Conservation (phyloP, 176 grass and related monocot species). For the Triticum monococcum region DNA sequence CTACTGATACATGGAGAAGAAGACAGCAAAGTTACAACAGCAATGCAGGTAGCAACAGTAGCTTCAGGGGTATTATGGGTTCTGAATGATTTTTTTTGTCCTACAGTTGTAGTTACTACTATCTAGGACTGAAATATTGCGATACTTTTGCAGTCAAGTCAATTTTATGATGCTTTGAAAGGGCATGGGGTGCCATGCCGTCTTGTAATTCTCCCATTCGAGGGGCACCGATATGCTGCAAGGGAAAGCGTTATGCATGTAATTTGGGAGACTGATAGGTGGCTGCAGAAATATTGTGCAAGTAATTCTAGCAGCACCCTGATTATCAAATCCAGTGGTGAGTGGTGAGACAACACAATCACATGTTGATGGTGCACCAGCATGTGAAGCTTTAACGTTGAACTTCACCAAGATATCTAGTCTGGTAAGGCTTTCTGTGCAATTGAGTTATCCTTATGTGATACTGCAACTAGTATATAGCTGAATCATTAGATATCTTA, state of each 20-base stretch:
- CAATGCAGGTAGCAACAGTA: constrained; percentile 65
- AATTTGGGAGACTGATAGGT: constrained; percentile 82
- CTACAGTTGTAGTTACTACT: constrained; percentile 13
- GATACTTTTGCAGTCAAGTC: constrained; percentile 55
- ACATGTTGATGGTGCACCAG: constrained; percentile 22
- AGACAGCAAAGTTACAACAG: constrained; percentile 78
- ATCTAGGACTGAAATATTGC: background rate
- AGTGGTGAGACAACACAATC: constrained; percentile 35
- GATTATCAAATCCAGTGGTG: constrained; percentile 21
- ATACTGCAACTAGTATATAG: background rate
- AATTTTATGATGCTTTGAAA: constrained; percentile 84
- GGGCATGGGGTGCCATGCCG: constrained; percentile 68
- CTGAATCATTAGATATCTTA: background rate
- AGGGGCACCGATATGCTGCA: constrained; percentile 72
- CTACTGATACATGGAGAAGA: constrained; percentile 85
- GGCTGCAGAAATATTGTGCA: constrained; percentile 73
- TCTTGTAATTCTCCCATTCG: constrained; percentile 73
- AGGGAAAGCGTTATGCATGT: constrained; percentile 90
- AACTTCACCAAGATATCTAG: constrained; percentile 47
- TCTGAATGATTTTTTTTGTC: background rate
- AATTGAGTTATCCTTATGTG: background rate
- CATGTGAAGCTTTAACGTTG: constrained; percentile 32
- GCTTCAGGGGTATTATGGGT: constrained; percentile 7
- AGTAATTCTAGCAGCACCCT: constrained; percentile 35
- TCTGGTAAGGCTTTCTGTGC: constrained; percentile 43